These are phyloP conservation scores for Sporothrix phasma DNA, from an alignment of 2,329 filamentous ascomycete species.

Conservation along the genomic window DNA sequence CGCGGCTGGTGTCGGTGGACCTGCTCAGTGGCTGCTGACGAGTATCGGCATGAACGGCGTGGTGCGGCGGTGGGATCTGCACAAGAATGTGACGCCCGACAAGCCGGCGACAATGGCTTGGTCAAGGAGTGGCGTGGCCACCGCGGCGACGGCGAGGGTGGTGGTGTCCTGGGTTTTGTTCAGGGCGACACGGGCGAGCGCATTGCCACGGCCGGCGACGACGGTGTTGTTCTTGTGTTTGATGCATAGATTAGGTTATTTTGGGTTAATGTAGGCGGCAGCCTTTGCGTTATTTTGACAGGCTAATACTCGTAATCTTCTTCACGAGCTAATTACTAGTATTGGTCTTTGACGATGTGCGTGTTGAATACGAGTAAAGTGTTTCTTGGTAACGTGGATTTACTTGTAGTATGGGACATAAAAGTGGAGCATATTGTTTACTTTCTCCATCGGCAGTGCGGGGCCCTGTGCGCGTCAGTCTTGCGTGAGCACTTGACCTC, in stretches of 20 bases:
- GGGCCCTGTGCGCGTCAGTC: not conserved
- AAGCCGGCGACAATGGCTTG: conserved; percentile 40
- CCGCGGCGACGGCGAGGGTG: conserved; percentile 70
- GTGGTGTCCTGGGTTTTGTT: conserved; percentile 84
- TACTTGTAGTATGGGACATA: not conserved
- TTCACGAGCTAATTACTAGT: not conserved
- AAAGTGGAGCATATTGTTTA: not conserved
- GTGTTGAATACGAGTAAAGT: too few species aligned
- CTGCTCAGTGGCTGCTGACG: conserved; percentile 57
- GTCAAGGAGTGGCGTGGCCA: conserved; percentile 88
- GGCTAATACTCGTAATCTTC: not conserved
- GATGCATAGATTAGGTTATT: conserved; percentile 35
- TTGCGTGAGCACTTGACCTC: not conserved
- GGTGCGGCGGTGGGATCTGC: conserved; percentile 74
- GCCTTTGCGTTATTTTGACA: not conserved
- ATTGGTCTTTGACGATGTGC: not conserved
- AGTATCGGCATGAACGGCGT: conserved; percentile 89
- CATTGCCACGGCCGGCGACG: conserved; percentile 85
- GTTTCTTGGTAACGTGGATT: too few species aligned
- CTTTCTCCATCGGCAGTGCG: not conserved
- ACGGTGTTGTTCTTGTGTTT: conserved; percentile 60
- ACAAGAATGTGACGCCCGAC: conserved; percentile 29
- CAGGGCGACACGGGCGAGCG: conserved; percentile 64
- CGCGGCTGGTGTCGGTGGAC: not conserved
- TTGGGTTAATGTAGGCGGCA: not conserved